Conservation (phyloP, 75 land plant genomes). For the Pinus albicaulis region DNA sequence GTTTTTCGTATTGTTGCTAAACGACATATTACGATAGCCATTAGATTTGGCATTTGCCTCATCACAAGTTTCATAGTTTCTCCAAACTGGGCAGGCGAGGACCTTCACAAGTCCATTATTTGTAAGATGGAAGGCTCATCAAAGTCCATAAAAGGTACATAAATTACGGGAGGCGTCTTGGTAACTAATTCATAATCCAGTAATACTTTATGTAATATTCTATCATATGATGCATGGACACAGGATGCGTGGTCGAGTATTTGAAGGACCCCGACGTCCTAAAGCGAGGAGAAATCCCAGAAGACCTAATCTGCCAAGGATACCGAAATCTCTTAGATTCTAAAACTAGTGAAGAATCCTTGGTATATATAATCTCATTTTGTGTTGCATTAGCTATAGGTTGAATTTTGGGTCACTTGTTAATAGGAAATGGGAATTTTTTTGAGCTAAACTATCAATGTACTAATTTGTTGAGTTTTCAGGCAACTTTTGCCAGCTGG, state of each 20-base stretch:
- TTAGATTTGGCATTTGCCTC: constrained; percentile 41
- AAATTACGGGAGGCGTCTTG: too few relatives aligned
- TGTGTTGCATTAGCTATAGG: too few relatives aligned
- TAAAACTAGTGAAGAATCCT: constrained; percentile 39
- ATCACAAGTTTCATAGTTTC: constrained; percentile 32
- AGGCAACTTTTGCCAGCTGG: constrained; percentile 79
- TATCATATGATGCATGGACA: background rate
- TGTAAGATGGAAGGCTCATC: constrained; percentile 34
- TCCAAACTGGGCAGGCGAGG: constrained; percentile 70
- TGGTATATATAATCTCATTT: constrained; percentile 26
- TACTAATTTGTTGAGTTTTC: background rate
- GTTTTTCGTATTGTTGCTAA: constrained; percentile 22
- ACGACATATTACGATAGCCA: constrained; percentile 31
- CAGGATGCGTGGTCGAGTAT: constrained; percentile 32
- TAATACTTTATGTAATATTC: too few relatives aligned
- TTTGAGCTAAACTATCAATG: too few relatives aligned
- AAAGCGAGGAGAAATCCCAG: background rate
- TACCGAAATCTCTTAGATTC: constrained; percentile 46
- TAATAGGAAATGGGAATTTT: too few relatives aligned
- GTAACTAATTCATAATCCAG: too few relatives aligned
- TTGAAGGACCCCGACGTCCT: background rate
- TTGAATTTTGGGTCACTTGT: too few relatives aligned
- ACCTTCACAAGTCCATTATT: constrained; percentile 37
- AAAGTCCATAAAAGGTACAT: constrained; percentile 28
- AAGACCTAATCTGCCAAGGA: constrained; percentile 10